Evolutionary conservation across 2,329 filamentous ascomycete genomes (phyloP).

Genomic region (Paracoccidioides brasiliensis): DNA sequence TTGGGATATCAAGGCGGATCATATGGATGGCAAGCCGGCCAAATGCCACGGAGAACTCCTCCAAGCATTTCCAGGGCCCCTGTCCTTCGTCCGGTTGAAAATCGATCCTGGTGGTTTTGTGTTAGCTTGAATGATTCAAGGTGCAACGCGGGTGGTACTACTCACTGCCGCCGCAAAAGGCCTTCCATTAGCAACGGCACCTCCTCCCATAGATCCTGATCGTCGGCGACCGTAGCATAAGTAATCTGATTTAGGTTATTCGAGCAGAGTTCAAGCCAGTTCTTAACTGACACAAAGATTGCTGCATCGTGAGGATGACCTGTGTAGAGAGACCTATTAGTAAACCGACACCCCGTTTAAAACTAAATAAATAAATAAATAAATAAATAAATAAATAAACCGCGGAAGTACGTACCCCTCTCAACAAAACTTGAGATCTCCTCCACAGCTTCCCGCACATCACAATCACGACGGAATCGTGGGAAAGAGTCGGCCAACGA

Average conservation of each 20-base stretch:
- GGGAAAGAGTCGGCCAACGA: constrained; percentile 28
- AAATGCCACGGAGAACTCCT: constrained; percentile 31
- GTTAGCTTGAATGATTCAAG: neutral
- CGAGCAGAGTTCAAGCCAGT: constrained; percentile 31
- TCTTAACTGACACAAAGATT: constrained; percentile 25
- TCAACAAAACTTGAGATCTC: constrained; percentile 23
- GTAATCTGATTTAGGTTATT: constrained; percentile 23
- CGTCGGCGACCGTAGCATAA: constrained; percentile 23
- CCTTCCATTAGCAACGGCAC: constrained; percentile 29
- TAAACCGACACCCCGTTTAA: neutral
- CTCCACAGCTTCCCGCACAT: constrained; percentile 22
- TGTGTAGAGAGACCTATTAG: constrained; percentile 7
- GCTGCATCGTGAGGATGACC: constrained; percentile 20
- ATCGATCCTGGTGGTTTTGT: constrained; percentile 15
- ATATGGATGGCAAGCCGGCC: constrained; percentile 30
- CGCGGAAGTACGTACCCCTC: constrained; percentile 19
- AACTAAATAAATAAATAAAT: neutral
- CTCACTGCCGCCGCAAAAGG: constrained; percentile 30
- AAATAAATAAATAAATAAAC: neutral
- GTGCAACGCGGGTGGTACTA: neutral
- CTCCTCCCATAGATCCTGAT: constrained; percentile 34
- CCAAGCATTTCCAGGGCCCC: constrained; percentile 21
- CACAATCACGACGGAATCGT: constrained; percentile 17
- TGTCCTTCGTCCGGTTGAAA: constrained; percentile 22
- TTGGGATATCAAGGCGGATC: constrained; percentile 25